Conservation (phyloP, 2,329 filamentous ascomycete genomes). For the Emericellopsis cladophorae region DNA sequence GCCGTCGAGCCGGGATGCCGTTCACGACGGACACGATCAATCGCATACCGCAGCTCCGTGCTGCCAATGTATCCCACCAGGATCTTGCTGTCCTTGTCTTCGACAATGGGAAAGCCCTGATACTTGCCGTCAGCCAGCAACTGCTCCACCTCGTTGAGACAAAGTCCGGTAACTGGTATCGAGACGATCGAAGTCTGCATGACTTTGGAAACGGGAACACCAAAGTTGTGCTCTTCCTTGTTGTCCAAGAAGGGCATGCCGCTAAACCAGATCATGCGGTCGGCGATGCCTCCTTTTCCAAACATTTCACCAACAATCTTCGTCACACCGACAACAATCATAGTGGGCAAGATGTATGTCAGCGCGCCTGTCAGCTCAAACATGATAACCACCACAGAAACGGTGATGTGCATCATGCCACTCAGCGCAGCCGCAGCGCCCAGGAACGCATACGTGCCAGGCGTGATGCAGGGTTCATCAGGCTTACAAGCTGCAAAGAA, state of each 20-base stretch:
- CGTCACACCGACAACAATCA: conserved; percentile 96
- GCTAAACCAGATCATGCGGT: conserved; percentile 98
- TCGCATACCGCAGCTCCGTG: conserved; percentile 82
- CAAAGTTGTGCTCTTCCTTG: conserved; percentile 95
- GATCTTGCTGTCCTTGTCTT: conserved; percentile 55
- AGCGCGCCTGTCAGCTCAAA: conserved; percentile 96
- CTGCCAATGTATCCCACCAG: conserved; percentile 86
- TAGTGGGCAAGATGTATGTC: conserved; percentile 93
- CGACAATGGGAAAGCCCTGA: conserved; percentile 87
- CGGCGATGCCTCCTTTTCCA: conserved; percentile 92
- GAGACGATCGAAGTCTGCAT: conserved; percentile 71
- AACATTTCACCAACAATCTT: conserved; percentile 87
- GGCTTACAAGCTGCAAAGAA: conserved; percentile 87
- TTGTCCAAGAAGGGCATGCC: conserved; percentile 94
- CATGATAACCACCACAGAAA: conserved; percentile 98
- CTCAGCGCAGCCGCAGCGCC: conserved; percentile 84
- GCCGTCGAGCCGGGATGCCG: conserved; percentile 53
- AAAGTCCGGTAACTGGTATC: conserved; percentile 62
- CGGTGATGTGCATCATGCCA: conserved; percentile 96
- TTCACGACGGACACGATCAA: conserved; percentile 65
- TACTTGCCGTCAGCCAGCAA: conserved; percentile 69
- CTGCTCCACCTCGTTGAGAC: conserved; percentile 63
- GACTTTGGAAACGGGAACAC: conserved; percentile 79
- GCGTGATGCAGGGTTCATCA: conserved; percentile 91
- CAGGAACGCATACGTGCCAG: conserved; percentile 91